A percentile compares a stretch with the other conserved stretches of the same genome.
Conservation (phyloP, 257 asterid species). For the Asclepias syriaca region DNA sequence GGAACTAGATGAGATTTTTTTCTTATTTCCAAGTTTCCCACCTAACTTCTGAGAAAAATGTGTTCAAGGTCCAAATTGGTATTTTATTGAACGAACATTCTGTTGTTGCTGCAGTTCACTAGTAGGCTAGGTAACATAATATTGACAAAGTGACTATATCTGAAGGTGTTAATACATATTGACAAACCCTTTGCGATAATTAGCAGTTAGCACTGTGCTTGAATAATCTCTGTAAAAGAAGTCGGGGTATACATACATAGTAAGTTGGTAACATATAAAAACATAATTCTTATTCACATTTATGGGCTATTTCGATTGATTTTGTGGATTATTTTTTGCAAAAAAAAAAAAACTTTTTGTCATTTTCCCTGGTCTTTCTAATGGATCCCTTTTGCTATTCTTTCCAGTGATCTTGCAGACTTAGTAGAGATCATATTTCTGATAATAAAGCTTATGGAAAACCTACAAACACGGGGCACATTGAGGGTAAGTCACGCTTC, state of each 20-base stretch:
- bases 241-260: background rate
- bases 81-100: background rate
- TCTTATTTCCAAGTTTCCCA: background rate
- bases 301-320: background rate
- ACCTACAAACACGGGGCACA: conserved; percentile 79
- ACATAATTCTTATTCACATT: background rate
- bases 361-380: conserved; percentile 13
- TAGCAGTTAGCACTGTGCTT: background rate
- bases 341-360: background rate
- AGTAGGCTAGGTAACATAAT: background rate
- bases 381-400: conserved; percentile 22
- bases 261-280: background rate
- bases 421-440: conserved; percentile 78
- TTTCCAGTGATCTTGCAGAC: conserved; percentile 85
- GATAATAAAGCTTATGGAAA: conserved; percentile 75
- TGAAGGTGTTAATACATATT: background rate
- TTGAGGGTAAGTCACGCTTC: conserved; percentile 60
- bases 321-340: background rate
- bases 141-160: background rate
- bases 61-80: background rate
- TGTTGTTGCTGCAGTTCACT: background rate
- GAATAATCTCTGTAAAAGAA: background rate
- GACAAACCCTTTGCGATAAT: background rate
- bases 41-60: background rate
- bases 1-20: background rate